phyloP scores from a whole-genome alignment of 2,329 filamentous ascomycete species.

The Neofusicoccum cordaticola region DNA sequence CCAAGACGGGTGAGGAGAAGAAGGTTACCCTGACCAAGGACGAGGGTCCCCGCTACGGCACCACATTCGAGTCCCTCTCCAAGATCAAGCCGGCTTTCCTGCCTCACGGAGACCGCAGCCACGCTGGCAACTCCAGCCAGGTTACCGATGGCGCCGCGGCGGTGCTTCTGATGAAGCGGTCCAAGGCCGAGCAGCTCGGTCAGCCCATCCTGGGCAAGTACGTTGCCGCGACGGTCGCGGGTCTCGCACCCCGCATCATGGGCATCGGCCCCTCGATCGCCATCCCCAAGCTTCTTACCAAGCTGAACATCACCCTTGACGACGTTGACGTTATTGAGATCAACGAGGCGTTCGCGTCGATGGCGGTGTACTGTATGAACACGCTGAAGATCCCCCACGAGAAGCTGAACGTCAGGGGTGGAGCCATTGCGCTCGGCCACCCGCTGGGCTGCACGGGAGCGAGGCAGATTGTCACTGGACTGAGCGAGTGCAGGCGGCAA shows the following conservation, averaged over 20 bases:
- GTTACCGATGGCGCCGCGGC: slow-evolving; percentile 92
- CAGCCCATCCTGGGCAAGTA: slow-evolving; percentile 95
- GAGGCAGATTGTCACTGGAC: slow-evolving; percentile 81
- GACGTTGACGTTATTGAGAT: slow-evolving; percentile 90
- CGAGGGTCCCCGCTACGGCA: slow-evolving; percentile 87
- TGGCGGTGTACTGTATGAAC: slow-evolving; percentile 87
- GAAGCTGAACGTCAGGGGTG: slow-evolving; percentile 80
- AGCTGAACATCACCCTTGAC: slow-evolving; percentile 72
- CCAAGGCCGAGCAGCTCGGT: slow-evolving; percentile 77
- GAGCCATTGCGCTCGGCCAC: slow-evolving; percentile 80
- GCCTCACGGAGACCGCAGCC: slow-evolving; percentile 80
- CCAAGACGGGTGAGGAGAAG: slow-evolving; percentile 74
- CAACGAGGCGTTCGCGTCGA: slow-evolving; percentile 97
- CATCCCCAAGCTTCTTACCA: slow-evolving; percentile 76
- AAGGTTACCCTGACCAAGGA: slow-evolving; percentile 78
- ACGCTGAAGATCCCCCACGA: slow-evolving; percentile 64
- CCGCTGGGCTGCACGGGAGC: slow-evolving; percentile 76
- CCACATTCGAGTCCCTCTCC: slow-evolving; percentile 73
- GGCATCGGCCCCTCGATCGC: slow-evolving; percentile 77
- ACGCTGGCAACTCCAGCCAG: slow-evolving; percentile 91
- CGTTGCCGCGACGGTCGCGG: slow-evolving; percentile 85
- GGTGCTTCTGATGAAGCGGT: slow-evolving; percentile 89
- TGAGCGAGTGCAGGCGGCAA: slow-evolving; percentile 78
- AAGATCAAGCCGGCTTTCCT: slow-evolving; percentile 92
- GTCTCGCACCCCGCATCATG: slow-evolving; percentile 92